These are phyloP conservation scores for Trichoderma gracile DNA, from an alignment of 2,329 filamentous ascomycete species.

Conservation along the genomic window DNA sequence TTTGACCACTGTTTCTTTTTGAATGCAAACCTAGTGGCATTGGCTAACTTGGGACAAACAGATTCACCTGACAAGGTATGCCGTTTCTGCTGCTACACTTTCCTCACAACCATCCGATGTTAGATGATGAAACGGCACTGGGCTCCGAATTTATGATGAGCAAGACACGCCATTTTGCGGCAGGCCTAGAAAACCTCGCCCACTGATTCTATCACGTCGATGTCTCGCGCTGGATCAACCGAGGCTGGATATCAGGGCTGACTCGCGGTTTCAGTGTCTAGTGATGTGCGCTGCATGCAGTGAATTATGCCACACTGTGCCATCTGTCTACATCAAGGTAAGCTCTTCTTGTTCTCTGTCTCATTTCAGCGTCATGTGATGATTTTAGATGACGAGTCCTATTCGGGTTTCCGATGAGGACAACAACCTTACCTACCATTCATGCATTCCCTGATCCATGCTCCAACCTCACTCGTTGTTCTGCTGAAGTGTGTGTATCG, in stretches of 20 bases:
- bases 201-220: conserved; percentile 64
- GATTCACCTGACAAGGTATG: conserved; percentile 41
- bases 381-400: conserved; percentile 75
- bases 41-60: conserved; percentile 38
- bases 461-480: conserved; percentile 5
- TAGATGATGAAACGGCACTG: conserved; percentile 92
- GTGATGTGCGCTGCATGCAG: neutral
- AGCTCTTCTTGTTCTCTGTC: neutral
- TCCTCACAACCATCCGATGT: conserved; percentile 31
- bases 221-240: neutral
- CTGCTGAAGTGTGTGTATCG: conserved; percentile 24
- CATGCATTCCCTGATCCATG: conserved; percentile 60
- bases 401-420: conserved; percentile 71
- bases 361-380: conserved; percentile 36
- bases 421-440: conserved; percentile 68
- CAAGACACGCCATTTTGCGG: conserved; percentile 84
- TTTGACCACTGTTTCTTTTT: conserved; percentile 12
- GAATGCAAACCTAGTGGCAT: conserved; percentile 13
- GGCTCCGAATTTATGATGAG: conserved; percentile 84
- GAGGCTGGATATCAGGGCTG: conserved; percentile 7
- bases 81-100: conserved; percentile 26
- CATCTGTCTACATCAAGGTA: neutral
- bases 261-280: conserved; percentile 26
- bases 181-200: conserved; percentile 99
- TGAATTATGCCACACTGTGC: neutral